phyloP scores from a whole-genome alignment of 2,329 filamentous ascomycete species.

The Cladosporium sp. region DNA sequence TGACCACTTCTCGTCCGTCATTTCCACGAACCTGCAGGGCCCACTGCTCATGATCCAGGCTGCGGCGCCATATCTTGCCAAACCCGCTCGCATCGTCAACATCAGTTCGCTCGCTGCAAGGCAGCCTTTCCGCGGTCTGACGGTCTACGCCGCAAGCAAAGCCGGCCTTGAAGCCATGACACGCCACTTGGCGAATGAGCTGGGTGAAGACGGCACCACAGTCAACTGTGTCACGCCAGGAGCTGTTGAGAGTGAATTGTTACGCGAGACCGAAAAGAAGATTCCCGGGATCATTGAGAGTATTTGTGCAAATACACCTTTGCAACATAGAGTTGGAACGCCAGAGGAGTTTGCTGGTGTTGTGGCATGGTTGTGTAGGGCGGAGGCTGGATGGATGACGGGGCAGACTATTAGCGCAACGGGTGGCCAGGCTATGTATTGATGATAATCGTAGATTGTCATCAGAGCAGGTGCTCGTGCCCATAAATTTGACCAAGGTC shows the following conservation, averaged over 20 bases:
- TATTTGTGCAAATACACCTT: slow-evolving; percentile 55
- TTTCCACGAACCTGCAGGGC: slow-evolving; percentile 59
- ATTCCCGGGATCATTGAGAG: slow-evolving; percentile 49
- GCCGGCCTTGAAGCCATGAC: slow-evolving; percentile 64
- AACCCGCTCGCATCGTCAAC: slow-evolving; percentile 59
- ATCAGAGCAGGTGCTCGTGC: background rate
- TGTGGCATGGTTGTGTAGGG: slow-evolving; percentile 57
- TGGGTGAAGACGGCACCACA: slow-evolving; percentile 59
- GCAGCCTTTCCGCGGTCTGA: slow-evolving; percentile 47
- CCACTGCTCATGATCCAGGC: slow-evolving; percentile 58
- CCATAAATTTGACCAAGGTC: background rate
- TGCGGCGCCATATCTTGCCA: slow-evolving; percentile 53
- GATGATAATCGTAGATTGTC: background rate
- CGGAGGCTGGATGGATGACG: slow-evolving; percentile 33
- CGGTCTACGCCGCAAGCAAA: slow-evolving; percentile 60
- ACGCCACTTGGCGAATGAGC: slow-evolving; percentile 59
- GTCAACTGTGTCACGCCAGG: slow-evolving; percentile 64
- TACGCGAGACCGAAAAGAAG: slow-evolving; percentile 51
- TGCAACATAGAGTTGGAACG: slow-evolving; percentile 55
- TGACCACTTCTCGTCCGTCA: slow-evolving; percentile 57
- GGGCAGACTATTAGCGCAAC: slow-evolving; percentile 58
- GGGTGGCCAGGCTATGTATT: slow-evolving; percentile 46
- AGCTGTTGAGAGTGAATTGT: slow-evolving; percentile 60
- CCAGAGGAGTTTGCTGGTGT: slow-evolving; percentile 58
- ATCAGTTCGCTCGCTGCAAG: slow-evolving; percentile 59